These are phyloP conservation scores for Parafenestella ontariensis DNA, from an alignment of 2,329 filamentous ascomycete genomes.

Conservation along the genomic window DNA sequence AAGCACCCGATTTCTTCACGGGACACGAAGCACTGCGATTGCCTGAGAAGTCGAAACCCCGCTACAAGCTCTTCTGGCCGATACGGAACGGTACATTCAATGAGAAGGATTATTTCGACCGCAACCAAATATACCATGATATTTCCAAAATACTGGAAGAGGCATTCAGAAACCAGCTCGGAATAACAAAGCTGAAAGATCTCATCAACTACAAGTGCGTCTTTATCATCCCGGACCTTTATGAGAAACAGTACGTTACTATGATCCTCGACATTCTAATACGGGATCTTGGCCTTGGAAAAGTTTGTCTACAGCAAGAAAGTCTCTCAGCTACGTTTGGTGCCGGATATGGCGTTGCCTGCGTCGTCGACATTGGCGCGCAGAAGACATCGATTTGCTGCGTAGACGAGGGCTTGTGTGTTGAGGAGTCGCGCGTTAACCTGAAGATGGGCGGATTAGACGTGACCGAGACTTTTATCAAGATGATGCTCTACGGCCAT, in stretches of 20 bases:
- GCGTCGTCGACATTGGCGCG: constrained; percentile 94
- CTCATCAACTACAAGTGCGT: constrained; percentile 94
- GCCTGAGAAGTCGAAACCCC: constrained; percentile 85
- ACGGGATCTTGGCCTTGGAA: constrained; percentile 86
- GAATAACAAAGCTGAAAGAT: constrained; percentile 76
- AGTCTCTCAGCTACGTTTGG: constrained; percentile 94
- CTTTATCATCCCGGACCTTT: constrained; percentile 96
- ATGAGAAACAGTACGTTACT: constrained; percentile 92
- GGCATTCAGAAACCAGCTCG: constrained; percentile 84
- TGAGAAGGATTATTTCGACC: constrained; percentile 83
- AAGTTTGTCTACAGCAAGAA: constrained; percentile 94
- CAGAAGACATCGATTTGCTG: constrained; percentile 98
- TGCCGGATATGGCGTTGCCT: constrained; percentile 90
- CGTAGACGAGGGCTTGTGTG: constrained; percentile 92
- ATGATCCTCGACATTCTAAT: constrained; percentile 84
- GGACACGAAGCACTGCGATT: constrained; percentile 84
- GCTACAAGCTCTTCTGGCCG: constrained; percentile 94
- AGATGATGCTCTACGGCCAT: constrained; percentile 97
- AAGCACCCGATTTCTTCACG: constrained; percentile 79
- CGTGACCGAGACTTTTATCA: constrained; percentile 92
- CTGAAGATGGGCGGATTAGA: constrained; percentile 93
- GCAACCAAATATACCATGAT: constrained; percentile 83
- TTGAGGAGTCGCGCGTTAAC: constrained; percentile 94
- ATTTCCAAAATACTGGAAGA: constrained; percentile 87
- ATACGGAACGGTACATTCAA: constrained; percentile 87